Percentiles rank a stretch among this genome's conserved stretches.
Conservation (phyloP, 2,329 filamentous ascomycete genomes). For the Nothophaeocryptopus gaeumannii region DNA sequence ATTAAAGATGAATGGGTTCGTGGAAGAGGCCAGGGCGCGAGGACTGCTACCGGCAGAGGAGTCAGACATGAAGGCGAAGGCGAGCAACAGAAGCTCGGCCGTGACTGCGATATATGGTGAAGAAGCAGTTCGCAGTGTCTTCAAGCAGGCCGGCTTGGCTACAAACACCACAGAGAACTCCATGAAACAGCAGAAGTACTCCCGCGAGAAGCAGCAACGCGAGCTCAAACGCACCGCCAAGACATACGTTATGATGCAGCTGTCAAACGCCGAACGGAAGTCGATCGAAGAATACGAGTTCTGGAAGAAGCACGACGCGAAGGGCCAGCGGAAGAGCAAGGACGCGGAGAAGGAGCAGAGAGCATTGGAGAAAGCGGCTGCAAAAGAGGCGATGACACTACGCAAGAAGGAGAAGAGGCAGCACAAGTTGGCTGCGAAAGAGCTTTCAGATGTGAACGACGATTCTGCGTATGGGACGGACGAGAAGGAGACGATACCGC, state of each 20-base stretch:
- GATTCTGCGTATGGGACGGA: constrained; percentile 1
- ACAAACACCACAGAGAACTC: neutral
- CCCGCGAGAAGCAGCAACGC: constrained; percentile 17
- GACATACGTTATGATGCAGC: constrained; percentile 12
- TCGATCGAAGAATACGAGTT: constrained; percentile 6
- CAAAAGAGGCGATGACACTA: constrained; percentile 16
- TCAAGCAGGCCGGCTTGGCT: constrained; percentile 7
- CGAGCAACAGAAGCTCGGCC: constrained; percentile 1
- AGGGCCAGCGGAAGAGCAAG: constrained; percentile 1
- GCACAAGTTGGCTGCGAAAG: constrained; percentile 5
- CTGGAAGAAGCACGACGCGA: constrained; percentile 4
- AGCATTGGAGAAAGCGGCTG: constrained; percentile 17
- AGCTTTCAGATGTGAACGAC: constrained; percentile 2
- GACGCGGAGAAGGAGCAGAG: constrained; percentile 5
- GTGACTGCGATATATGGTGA: constrained; percentile 7
- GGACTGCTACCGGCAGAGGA: constrained; percentile 3
- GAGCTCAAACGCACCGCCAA: constrained; percentile 20
- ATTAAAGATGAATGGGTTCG: constrained; percentile 3
- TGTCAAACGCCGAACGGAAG: constrained; percentile 13
- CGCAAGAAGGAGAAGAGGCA: constrained; percentile 14
- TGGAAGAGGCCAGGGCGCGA: constrained; percentile 9
- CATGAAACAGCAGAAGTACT: constrained; percentile 14
- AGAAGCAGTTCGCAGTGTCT: constrained; percentile 7
- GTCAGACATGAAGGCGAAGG: constrained; percentile 15
- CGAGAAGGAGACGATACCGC: constrained; percentile 19